These are phyloP conservation scores for Phlyctochytrium planicorne DNA, from an alignment of 192 early-diverging fungal species.

Conservation along the genomic window DNA sequence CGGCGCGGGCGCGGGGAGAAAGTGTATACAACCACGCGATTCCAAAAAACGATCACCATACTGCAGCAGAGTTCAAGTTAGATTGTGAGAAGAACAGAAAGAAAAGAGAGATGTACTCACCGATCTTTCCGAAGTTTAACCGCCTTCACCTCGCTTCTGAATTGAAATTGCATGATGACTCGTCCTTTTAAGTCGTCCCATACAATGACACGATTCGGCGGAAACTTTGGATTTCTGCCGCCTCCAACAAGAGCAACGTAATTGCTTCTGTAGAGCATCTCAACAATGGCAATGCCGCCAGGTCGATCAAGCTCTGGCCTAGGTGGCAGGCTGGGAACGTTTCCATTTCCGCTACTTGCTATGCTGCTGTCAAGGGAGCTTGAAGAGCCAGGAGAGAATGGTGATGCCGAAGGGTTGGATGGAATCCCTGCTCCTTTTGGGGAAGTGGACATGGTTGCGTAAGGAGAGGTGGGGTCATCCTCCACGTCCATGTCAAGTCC, in stretches of 20 bases:
- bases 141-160: slow-evolving; percentile 75
- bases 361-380: background rate
- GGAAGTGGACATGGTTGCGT: too few species aligned
- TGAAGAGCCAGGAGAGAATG: too few species aligned
- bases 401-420: background rate
- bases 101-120: slow-evolving; percentile 30
- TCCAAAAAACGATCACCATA: slow-evolving; percentile 71
- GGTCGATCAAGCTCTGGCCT: background rate
- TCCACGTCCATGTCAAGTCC: background rate
- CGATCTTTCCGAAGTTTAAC: slow-evolving; percentile 76
- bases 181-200: slow-evolving; percentile 80
- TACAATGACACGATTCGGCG: slow-evolving; percentile 84
- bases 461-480: background rate
- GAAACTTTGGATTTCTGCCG: slow-evolving; percentile 77
- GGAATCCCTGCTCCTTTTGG: too few species aligned
- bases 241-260: slow-evolving; percentile 84
- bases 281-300: slow-evolving; percentile 63
- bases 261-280: slow-evolving; percentile 84
- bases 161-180: slow-evolving; percentile 73
- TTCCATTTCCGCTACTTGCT: background rate
- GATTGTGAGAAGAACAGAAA: background rate
- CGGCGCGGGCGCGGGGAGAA: slow-evolving; percentile 68
- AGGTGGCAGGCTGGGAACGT: background rate
- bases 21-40: slow-evolving; percentile 79
- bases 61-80: slow-evolving; percentile 32